Conservation (phyloP, 768 basidiomycete genomes). For the Russula emetica region DNA sequence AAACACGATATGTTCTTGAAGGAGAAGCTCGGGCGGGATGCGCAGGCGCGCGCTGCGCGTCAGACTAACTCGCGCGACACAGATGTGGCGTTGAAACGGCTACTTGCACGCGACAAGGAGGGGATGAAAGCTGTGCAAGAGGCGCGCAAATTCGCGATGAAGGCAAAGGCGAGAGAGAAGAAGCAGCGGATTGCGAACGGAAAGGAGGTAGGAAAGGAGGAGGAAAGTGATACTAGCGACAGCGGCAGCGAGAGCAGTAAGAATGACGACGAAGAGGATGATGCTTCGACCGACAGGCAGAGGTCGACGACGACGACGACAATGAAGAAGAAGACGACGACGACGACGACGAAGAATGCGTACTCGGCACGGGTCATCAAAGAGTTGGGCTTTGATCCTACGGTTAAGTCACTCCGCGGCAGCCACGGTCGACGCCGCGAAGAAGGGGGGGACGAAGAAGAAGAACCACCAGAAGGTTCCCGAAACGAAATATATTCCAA, state of each 20-base stretch:
- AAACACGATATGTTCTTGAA: slow-evolving; percentile 46
- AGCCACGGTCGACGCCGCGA: slow-evolving; percentile 33
- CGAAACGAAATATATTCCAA: slow-evolving; percentile 49
- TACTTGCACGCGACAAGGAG: slow-evolving; percentile 62
- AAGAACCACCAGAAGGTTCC: slow-evolving; percentile 35
- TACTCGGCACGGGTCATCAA: slow-evolving; percentile 68
- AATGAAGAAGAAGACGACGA: slow-evolving; percentile 33
- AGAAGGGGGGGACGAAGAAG: slow-evolving; percentile 11
- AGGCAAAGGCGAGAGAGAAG: slow-evolving; percentile 28
- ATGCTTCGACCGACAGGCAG: not conserved
- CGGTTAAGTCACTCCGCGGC: slow-evolving; percentile 51
- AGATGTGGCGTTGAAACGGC: slow-evolving; percentile 55
- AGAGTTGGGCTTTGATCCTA: slow-evolving; percentile 76
- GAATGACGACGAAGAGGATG: not conserved
- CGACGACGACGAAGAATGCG: slow-evolving; percentile 38
- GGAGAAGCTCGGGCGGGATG: slow-evolving; percentile 76
- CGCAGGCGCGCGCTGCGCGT: slow-evolving; percentile 71
- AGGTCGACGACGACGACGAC: not conserved
- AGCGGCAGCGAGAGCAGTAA: not conserved
- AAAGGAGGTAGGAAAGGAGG: slow-evolving; percentile 27
- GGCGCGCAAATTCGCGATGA: slow-evolving; percentile 48
- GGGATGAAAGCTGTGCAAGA: slow-evolving; percentile 62
- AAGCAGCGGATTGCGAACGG: slow-evolving; percentile 18
- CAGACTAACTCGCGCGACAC: slow-evolving; percentile 52
- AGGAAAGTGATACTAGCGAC: slow-evolving; percentile 28